Base-by-base conservation (phyloP, 2,329 filamentous ascomycete genomes). In the Epichloe elymi region DNA sequence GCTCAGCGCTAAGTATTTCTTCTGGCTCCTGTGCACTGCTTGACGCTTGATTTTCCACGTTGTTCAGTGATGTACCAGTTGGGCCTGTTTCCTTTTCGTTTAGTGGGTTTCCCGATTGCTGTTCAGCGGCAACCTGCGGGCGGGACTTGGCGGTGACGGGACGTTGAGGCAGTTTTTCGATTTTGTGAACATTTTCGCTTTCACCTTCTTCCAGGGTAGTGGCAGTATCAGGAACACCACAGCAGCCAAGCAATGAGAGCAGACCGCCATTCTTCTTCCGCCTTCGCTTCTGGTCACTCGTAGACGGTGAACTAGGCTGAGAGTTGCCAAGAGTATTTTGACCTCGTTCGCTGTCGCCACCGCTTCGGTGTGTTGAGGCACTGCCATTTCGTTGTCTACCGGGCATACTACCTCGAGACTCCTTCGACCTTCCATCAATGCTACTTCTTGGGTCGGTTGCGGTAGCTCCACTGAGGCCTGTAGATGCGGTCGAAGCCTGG, bases 301-400 rank as follows among this genome's bases (percentile, higher is more conserved):
- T 68, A 8, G 65, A 69, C 33, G 76, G 74, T 36, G 76, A 77
- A 60, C 69, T 75, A 40, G 74, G 74, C 60, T 75, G 73, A 17
- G 75, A 74, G 53, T 71, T 70, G 55, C 66, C 70, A 36, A 72
- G 65, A 5, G 73, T 74, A n/a, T 44, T 26, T 59, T 70, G 73
- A 43, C 70, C 72, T 50, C 73, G 73, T 56, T 75, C 74, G 57
- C 73, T 76, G 61, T 72, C 74, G 59, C 71, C 70, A 60, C 73
- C 74, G 55, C 76, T 78, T 62, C 75, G 73, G 67, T 80, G 81
- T 69, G 81, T 86, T 58, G 79, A 80, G 55, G 79, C 75, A 67
- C 82, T 87, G 59, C 80, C 79, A 68, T 85, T 85, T 61, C 80
- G 74, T 60, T 78, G 75, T 57, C 76, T 73, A 55, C 75, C 80